Evolutionary conservation across 352 stramenopile genomes (phyloP), one percentile per base, ranked within the genome.

Genomic region (Phytopythium montanum): DNA sequence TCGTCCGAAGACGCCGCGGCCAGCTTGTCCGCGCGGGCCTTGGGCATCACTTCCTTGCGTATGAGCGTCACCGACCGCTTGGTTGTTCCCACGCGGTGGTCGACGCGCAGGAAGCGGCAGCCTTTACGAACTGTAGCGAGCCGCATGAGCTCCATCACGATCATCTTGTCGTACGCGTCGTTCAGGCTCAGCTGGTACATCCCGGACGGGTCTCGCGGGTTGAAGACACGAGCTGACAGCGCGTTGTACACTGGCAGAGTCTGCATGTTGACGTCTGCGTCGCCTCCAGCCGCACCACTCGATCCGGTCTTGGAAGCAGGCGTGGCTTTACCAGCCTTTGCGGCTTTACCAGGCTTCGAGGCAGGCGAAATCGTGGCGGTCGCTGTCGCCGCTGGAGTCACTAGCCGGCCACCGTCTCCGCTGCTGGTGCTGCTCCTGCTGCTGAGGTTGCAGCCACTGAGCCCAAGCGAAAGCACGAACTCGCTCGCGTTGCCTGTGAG

Each of bases 111-210:
- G 31, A 94, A 93, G 0, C 74, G 73, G 56, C 85, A 93, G 31
- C 83, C 87, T 64, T 92, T 92, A 33, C 81, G 75, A 10, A 68
- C 75, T 28, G 72, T 88, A 5, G 87, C 79, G 4, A 96, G 69
- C 2, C 83, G 81, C n/a, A 90, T 60, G 13, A 96, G 72, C 54
- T 92, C 81, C 54, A 77, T 81, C 1, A 69, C 65, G 46, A 96
- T 87, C 75, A 89, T 93, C 61, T 79, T 78, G 56, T 91, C 85
- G 55, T 94, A 96, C 1, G 87, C 76, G 6, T 91, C 76, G 0
- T 51, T 23, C 13, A 95, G 46, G 23, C 89, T 69, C 6, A 96
- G 69, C 3, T 75, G 66, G 50, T 95, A 96, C 21, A 77, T 65
- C 1, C 86, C 84, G 0, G 81, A 84, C 19, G 82, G 84, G 26